A percentile compares a stretch with the other conserved stretches of the same genome.
Conservation (phyloP, 306 rosid species). For the Elaeagnus macrophylla region DNA sequence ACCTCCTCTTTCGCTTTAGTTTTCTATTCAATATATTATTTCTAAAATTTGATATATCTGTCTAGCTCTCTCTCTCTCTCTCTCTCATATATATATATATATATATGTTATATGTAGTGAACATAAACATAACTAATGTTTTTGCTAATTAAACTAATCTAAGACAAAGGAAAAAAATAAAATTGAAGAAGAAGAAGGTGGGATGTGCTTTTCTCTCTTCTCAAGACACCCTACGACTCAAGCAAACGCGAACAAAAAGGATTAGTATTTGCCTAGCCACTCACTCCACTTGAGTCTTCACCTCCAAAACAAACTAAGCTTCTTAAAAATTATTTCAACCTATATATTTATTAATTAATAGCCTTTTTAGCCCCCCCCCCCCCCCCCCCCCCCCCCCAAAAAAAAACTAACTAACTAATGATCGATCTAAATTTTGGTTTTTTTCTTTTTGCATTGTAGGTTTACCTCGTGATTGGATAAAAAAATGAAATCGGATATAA, state of each 20-base stretch:
- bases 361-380: too few relatives aligned
- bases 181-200: not conserved
- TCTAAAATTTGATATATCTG: not conserved
- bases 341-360: not conserved
- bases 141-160: not conserved
- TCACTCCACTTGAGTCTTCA: slow-evolving; percentile 6
- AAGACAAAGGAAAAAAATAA: too few relatives aligned
- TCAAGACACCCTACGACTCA: slow-evolving; percentile 55
- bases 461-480: too few relatives aligned
- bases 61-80: slow-evolving; percentile 15
- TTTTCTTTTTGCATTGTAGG: too few relatives aligned
- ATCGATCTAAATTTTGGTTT: too few relatives aligned
- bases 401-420: too few relatives aligned
- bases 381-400: too few relatives aligned
- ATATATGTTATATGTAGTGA: not conserved
- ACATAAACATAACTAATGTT: not conserved
- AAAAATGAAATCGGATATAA: too few relatives aligned
- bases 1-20: slow-evolving; percentile 18
- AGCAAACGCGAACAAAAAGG: slow-evolving; percentile 30
- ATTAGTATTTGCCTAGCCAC: not conserved
- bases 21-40: slow-evolving; percentile 16
- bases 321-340: not conserved
- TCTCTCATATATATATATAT: slow-evolving; percentile 12
- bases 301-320: not conserved
- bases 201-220: slow-evolving; percentile 51